Base-by-base conservation (phyloP, 257 asterid genomes). In the Rehmannia glutinosa region DNA sequence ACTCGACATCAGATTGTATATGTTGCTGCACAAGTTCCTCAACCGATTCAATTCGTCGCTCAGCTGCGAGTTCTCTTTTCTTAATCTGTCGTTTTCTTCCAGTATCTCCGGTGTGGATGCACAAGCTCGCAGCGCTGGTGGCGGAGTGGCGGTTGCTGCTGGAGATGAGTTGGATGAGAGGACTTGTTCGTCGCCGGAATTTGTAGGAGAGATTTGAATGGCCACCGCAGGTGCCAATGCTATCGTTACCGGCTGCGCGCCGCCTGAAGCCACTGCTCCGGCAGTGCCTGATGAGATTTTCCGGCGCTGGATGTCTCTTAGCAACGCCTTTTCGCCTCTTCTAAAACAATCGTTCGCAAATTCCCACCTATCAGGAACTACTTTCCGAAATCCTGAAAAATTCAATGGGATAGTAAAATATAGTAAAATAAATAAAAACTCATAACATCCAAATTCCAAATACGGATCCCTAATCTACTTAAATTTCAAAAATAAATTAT, bases 311-410 rank as follows among this genome's bases (percentile, higher is more conserved):
- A 89, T 92, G 15, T 87, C 89, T 69, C 64, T 84, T 1, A 92
- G 79, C 12, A 89, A 55, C 6, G 75, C 79, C 51, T 87, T 87
- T 25, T 87, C 87, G 39, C 96, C 97, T 68, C 78, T 78, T 52
- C 62, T 73, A 15, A 92, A 89, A 65, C 79, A 89, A 7, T 89
- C 92, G 74, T 89, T 82, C 0, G 90, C 90, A 15, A 92, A 89
- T 43, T 92, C 98, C 98, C 97, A 92, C 42, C 97, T 83, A 75
- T 92, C 96, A 0, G 98, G 98, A 13, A 84, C 90, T 6, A 92
- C 83, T 80, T 92, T 92, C 20, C 88, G 86, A 59, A 92, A 92
- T 63, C 98, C 98, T 92, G 76, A 27, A 16, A 43, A 68, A 77
- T 43, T 53, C 60, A 12, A 53, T 53, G n/a, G n/a, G n/a, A n/a